Percentiles rank a stretch among this genome's conserved stretches.
Evolutionary conservation across 2,329 filamentous ascomycete genomes (phyloP).

Genomic region (Fonsecaea erecta): DNA sequence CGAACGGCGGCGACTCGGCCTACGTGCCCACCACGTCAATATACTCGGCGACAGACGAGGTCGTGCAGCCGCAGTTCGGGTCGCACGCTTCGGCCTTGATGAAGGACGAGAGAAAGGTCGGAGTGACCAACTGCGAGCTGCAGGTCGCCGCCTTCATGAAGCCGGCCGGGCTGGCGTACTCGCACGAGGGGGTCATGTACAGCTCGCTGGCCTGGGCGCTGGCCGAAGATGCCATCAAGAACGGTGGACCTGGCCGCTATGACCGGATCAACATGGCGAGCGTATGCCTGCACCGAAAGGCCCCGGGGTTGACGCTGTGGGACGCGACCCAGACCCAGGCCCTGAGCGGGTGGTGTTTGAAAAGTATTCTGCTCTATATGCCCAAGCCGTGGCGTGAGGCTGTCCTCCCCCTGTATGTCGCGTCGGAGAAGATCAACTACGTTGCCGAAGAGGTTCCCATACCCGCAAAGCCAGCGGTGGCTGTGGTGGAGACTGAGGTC

Average conservation of each 20-base stretch:
- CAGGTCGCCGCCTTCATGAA: constrained; percentile 41
- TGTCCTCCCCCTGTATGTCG: constrained; percentile 10
- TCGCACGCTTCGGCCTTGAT: constrained; percentile 51
- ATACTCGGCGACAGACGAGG: constrained; percentile 57
- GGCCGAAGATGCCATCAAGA: constrained; percentile 54
- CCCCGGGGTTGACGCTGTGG: constrained; percentile 16
- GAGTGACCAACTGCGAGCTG: constrained; percentile 57
- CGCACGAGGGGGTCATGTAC: constrained; percentile 57
- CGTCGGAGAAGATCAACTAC: constrained; percentile 10
- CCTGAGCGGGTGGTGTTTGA: constrained; percentile 17
- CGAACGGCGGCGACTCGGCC: constrained; percentile 55
- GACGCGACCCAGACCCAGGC: constrained; percentile 17
- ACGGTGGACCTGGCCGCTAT: constrained; percentile 52
- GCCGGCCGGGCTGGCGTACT: constrained; percentile 53
- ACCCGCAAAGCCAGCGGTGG: background rate
- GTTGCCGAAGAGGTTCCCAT: constrained; percentile 10
- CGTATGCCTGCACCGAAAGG: constrained; percentile 46
- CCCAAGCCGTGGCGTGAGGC: constrained; percentile 13
- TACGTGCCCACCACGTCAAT: constrained; percentile 62
- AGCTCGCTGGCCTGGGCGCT: constrained; percentile 52
- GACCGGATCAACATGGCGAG: constrained; percentile 46
- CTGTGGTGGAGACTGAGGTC: background rate
- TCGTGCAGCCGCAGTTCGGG: constrained; percentile 58
- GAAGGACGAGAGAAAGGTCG: constrained; percentile 49
- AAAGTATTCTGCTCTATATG: constrained; percentile 9